Evolutionary conservation across 352 stramenopile species (phyloP).

Genomic region (Globisporangium spiculum): DNA sequence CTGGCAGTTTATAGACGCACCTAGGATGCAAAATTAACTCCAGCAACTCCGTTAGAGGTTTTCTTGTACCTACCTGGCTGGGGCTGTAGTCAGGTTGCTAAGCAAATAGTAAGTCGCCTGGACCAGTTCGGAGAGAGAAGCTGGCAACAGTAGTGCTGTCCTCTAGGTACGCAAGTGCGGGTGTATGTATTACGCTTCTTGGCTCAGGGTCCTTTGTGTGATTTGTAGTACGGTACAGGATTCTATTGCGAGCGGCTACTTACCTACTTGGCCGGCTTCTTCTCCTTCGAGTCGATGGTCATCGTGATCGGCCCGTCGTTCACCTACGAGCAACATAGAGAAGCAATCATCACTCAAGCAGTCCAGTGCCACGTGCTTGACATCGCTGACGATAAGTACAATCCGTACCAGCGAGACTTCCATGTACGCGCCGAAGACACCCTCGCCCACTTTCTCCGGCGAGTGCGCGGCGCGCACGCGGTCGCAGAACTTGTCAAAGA

Average conservation of each 20-base stretch:
- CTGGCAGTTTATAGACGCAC: background rate
- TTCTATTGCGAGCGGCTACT: background rate
- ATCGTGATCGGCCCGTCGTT: slow-evolving; percentile 86
- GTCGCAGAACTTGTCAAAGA: slow-evolving; percentile 73
- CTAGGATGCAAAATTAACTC: background rate
- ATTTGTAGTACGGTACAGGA: background rate
- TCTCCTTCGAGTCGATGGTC: slow-evolving; percentile 79
- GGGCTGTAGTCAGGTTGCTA: background rate
- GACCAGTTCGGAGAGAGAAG: background rate
- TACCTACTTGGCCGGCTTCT: slow-evolving; percentile 14
- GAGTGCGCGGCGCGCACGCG: slow-evolving; percentile 58
- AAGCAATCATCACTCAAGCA: background rate
- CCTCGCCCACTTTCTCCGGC: slow-evolving; percentile 70
- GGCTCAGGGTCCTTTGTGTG: background rate
- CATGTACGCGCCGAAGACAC: slow-evolving; percentile 84
- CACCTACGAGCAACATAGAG: slow-evolving; percentile 30
- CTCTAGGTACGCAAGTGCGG: background rate
- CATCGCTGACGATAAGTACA: background rate
- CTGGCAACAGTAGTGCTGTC: background rate
- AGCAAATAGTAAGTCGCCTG: background rate
- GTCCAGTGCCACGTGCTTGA: background rate
- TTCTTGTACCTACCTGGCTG: background rate
- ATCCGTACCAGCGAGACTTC: slow-evolving; percentile 76
- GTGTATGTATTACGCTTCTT: background rate
- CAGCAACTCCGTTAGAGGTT: background rate